Evolutionary conservation across 2,329 filamentous ascomycete species (phyloP), one percentile per base, ranked within the genome.

Genomic region (Biscogniauxia mediterranea): DNA sequence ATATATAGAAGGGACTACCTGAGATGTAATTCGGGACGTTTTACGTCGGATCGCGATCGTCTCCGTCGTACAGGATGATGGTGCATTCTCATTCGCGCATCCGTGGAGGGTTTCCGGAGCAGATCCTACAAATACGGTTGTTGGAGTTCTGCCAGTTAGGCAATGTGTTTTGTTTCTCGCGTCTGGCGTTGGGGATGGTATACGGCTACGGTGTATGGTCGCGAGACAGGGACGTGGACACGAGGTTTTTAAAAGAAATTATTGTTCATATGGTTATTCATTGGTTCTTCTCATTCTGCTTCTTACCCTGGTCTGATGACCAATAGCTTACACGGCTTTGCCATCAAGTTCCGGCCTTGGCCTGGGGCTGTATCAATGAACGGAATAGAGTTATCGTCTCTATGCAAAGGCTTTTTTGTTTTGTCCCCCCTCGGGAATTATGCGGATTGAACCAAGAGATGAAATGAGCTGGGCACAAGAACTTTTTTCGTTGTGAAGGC

Each of bases 1-100:
- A 74, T 66, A 75, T 76, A 74, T 65, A 70, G 71, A 17, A 21
- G 63, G 67, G 28, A 32, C 57, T 49, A 54, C 38, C 38, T 17
- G 38, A 46, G 49, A 54, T 55, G 52, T 59, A 46, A 57, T 46
- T 21, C 28, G 53, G 55, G 50, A 38, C n/a, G 20, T 21, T 54
- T 55, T 25, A 59, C 28, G 32, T 25, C 56, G 50, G 26, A 61
- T 59, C 19, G 56, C 54, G 52, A 58, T 20, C 19, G 28, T 57
- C 20, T 13, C 26, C 21, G 19, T 32, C 38, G 46, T 26, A 51
- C 23, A 51, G 32, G 19, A 5, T 56, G 55, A 57, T n/a, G 55
- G 49, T 32, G 21, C 26, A 58, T 63, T 17, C 21, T 52, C 50
- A 49, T 23, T 46, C 53, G 28, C 25, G 42, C 32, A 38, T 54